Evolutionary conservation across 129 eudicot genomes (phyloP).

Genomic region (carrot (Daucus carota)): DH1_v3.0 NC_030381.2:48903001-48903500

Average conservation of each 20-base stretch:
- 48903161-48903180: neutral
- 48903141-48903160: conserved; percentile 13
- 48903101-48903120: neutral
- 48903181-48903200: neutral
- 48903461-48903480: too few relatives aligned
- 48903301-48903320: too few relatives aligned
- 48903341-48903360: too few relatives aligned
- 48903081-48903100: neutral
- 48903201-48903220: conserved; percentile 19
- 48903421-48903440: too few relatives aligned
- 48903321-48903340: too few relatives aligned
- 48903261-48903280: neutral
- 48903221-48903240: conserved; percentile 27
- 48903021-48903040: neutral
- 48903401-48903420: too few relatives aligned
- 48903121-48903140: neutral
- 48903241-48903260: conserved; percentile 40
- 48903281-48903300: too few relatives aligned
- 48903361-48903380: too few relatives aligned
- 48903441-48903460: too few relatives aligned
- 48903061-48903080: neutral
- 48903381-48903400: too few relatives aligned
- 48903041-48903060: neutral
- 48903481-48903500: too few relatives aligned
- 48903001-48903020: neutral